Evolutionary conservation across 805 yeast genomes (phyloP).

Genomic region (Saccharomycopsis fibuligera): DNA sequence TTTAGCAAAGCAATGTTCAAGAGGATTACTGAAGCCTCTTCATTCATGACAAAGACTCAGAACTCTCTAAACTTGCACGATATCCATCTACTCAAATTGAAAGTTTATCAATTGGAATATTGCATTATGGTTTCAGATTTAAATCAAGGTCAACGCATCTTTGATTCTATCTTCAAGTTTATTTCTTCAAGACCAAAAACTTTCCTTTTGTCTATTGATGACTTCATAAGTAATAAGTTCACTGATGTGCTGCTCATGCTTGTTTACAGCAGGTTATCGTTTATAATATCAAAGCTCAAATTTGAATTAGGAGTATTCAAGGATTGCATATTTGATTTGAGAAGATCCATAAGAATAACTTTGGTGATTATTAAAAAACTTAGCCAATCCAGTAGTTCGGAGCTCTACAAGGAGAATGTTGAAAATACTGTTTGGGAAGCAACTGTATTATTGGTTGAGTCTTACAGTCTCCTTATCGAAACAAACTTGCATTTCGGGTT

Average conservation of each 20-base stretch:
- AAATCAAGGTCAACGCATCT: not conserved
- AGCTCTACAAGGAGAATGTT: not conserved
- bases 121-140: not conserved
- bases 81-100: not conserved
- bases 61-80: not conserved
- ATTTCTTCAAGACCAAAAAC: not conserved
- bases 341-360: constrained; percentile 8
- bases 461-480: constrained; percentile 31
- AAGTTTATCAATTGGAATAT: not conserved
- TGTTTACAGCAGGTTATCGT: constrained; percentile 6
- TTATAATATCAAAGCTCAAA: not conserved
- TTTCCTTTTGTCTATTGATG: not conserved
- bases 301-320: constrained; percentile 1
- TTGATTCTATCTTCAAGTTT: not conserved
- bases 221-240: not conserved
- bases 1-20: not conserved
- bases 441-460: constrained; percentile 14
- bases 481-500: constrained; percentile 45
- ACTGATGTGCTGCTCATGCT: constrained; percentile 4
- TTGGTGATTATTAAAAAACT: constrained; percentile 13
- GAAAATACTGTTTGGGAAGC: constrained; percentile 1
- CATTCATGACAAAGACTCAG: not conserved
- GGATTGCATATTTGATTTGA: constrained; percentile 7
- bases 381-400: not conserved
- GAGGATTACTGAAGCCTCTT: not conserved